Conservation (phyloP, 169 alveolate genomes). For the Plasmodium gaboni region DNA sequence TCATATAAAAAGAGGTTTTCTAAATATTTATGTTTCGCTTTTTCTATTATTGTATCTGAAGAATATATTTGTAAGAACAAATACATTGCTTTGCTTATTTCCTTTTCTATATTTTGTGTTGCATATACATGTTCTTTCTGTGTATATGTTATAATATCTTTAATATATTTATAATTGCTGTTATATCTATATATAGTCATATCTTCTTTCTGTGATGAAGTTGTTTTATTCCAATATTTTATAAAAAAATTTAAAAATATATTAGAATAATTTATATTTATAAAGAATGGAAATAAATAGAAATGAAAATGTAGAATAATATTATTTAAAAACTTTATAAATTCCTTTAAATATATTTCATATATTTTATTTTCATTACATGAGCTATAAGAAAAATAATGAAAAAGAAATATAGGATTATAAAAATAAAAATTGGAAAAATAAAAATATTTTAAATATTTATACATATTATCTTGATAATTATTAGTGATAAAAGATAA, state of each 20-base stretch:
- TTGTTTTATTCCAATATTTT: constrained; percentile 1
- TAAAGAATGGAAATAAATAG: constrained; percentile 68
- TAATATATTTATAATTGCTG: neutral
- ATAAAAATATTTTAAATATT: constrained; percentile 37
- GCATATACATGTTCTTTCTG: neutral
- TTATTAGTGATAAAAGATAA: constrained; percentile 31
- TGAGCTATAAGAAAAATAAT: constrained; percentile 23
- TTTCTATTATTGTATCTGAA: constrained; percentile 21
- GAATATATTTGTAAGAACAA: constrained; percentile 31
- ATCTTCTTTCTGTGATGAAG: neutral
- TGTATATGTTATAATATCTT: constrained; percentile 21
- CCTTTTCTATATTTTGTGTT: neutral
- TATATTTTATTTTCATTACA: constrained; percentile 27
- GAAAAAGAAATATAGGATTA: constrained; percentile 53
- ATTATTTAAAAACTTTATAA: constrained; percentile 63
- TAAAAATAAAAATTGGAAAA: constrained; percentile 49
- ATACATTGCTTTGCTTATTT: neutral
- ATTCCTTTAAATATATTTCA: constrained; percentile 32
- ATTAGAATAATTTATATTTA: constrained; percentile 48
- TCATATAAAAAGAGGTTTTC: constrained; percentile 39
- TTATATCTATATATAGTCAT: constrained; percentile 10
- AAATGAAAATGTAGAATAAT: constrained; percentile 55
- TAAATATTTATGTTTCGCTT: constrained; percentile 15
- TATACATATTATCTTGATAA: constrained; percentile 51
- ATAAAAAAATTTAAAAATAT: constrained; percentile 44